Conservation (phyloP, 164 flowering plant genomes). For the Stephania yunnanensis region DNA sequence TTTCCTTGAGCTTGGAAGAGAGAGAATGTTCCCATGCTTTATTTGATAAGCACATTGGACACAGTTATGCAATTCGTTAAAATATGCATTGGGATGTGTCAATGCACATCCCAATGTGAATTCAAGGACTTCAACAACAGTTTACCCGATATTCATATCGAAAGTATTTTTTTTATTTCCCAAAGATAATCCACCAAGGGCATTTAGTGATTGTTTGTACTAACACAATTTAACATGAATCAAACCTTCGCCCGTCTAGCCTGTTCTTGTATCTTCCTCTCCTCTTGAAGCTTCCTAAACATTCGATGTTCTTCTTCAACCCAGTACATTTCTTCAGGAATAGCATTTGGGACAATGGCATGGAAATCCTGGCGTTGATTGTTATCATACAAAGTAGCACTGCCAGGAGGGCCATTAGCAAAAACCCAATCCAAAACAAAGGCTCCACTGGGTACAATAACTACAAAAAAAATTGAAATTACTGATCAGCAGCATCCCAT, state of each 20-base stretch:
- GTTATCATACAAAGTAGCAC: conserved; percentile 75
- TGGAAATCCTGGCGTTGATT: conserved; percentile 80
- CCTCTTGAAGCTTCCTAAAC: conserved; percentile 63
- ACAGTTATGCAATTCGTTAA: too few relatives aligned
- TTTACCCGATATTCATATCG: too few relatives aligned
- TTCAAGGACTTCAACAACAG: too few relatives aligned
- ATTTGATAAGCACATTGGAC: too few relatives aligned
- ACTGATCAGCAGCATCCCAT: conserved; percentile 3
- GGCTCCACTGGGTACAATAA: conserved; percentile 70
- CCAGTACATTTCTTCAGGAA: conserved; percentile 70
- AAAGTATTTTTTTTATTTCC: too few relatives aligned
- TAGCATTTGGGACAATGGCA: conserved; percentile 52
- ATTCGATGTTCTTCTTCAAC: conserved; percentile 65
- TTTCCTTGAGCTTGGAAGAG: too few relatives aligned
- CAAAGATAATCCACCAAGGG: neutral
- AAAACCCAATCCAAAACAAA: conserved; percentile 92
- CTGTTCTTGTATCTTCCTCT: conserved; percentile 68
- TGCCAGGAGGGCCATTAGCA: conserved; percentile 87
- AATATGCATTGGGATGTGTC: too few relatives aligned
- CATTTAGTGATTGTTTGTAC: neutral
- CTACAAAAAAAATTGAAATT: conserved; percentile 31
- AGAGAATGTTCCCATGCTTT: too few relatives aligned
- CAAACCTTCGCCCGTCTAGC: conserved; percentile 75
- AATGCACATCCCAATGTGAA: too few relatives aligned
- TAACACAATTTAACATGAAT: conserved; percentile 10